Conservation (phyloP, 2,329 filamentous ascomycete species). For the Colletotrichum higginsianum region DNA sequence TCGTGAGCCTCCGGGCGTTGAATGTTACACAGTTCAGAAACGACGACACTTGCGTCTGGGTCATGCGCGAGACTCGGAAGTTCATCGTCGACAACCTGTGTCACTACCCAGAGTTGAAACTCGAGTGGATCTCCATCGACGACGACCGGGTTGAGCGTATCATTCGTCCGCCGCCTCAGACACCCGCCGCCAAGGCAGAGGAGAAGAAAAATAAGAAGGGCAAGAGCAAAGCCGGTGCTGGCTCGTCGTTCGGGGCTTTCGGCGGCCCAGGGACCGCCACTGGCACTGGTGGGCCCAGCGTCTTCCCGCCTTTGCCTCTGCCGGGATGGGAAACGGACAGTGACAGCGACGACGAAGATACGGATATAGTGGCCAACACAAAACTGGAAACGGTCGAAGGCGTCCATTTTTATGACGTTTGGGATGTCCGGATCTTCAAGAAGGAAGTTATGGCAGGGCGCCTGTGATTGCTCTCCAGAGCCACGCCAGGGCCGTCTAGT, state of each 20-base stretch:
- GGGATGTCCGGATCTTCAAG: constrained; percentile 69
- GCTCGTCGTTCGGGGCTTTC: constrained; percentile 19
- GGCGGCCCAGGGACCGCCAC: constrained; percentile 35
- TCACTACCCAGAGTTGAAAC: constrained; percentile 67
- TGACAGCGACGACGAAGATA: constrained; percentile 53
- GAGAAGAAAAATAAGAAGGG: constrained; percentile 43
- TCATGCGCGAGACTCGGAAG: constrained; percentile 69
- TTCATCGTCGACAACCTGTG: constrained; percentile 72
- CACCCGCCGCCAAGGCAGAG: constrained; percentile 48
- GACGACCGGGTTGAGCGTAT: constrained; percentile 66
- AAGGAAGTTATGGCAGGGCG: constrained; percentile 67
- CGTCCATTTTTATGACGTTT: constrained; percentile 60
- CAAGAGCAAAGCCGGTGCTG: constrained; percentile 43
- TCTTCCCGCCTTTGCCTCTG: constrained; percentile 48
- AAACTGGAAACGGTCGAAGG: constrained; percentile 58
- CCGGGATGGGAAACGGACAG: constrained; percentile 49
- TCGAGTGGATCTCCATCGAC: constrained; percentile 72
- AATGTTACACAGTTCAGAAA: constrained; percentile 69
- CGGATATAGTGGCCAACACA: constrained; percentile 41
- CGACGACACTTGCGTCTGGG: constrained; percentile 70
- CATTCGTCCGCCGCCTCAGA: constrained; percentile 55
- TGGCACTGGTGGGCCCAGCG: constrained; percentile 27
- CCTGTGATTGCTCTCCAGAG: constrained; percentile 49
- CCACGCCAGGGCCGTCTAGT: neutral
- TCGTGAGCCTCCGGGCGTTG: constrained; percentile 67